These are phyloP conservation scores for Fremontodendron californicum DNA, from an alignment of 345 rosid species.

Conservation along the genomic window DNA sequence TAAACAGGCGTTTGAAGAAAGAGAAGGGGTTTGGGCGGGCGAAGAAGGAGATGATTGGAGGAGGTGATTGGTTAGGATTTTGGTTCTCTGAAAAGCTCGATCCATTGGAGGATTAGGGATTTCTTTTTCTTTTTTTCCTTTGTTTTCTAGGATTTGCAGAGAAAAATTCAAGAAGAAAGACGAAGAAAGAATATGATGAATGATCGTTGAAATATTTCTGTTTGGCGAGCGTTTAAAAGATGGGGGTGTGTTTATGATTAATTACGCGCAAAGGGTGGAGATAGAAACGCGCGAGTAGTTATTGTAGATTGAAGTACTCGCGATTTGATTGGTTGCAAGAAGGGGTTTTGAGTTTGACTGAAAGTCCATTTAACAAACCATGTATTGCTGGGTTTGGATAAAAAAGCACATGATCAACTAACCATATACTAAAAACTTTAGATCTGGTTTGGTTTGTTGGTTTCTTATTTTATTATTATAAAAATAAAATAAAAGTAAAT, in stretches of 20 bases:
- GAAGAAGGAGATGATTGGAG: constrained; percentile 20
- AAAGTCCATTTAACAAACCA: no score
- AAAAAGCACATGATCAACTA: no score
- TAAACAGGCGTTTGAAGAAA: constrained; percentile 46
- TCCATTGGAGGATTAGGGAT: constrained; percentile 22
- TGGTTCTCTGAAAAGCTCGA: constrained; percentile 51
- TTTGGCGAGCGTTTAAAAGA: neutral
- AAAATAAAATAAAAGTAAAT: no score
- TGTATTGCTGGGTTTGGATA: no score
- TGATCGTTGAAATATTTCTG: neutral
- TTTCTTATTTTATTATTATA: no score
- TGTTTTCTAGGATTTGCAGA: neutral
- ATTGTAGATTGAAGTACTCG: neutral
- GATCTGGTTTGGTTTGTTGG: no score
- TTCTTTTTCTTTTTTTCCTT: neutral
- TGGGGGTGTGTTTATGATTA: neutral
- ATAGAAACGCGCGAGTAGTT: neutral
- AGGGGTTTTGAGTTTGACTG: no score
- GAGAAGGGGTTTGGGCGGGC: constrained; percentile 1
- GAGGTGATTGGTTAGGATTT: constrained; percentile 55
- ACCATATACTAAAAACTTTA: no score
- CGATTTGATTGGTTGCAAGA: neutral
- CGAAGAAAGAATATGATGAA: neutral
- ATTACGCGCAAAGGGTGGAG: neutral
- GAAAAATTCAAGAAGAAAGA: neutral